Evolutionary conservation across 176 grass and related monocot genomes (phyloP).

Genomic region (Rhipidocladum racemiflorum): DNA sequence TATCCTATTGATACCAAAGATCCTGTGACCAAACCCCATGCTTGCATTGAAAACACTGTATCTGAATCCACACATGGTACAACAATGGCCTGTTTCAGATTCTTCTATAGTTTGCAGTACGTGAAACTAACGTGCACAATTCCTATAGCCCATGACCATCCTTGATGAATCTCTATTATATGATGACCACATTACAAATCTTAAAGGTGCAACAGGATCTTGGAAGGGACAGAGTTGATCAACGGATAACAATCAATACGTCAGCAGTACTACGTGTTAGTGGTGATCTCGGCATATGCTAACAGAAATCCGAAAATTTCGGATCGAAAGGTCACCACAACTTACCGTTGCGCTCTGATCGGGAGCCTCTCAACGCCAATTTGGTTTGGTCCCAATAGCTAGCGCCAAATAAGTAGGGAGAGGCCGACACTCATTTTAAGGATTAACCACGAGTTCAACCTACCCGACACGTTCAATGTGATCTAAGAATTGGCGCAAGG

Average conservation of each 20-base stretch:
- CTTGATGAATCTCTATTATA: conserved; percentile 15
- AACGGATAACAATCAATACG: not conserved
- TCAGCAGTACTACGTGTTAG: not conserved
- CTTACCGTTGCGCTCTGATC: too few species aligned
- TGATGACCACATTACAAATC: conserved; percentile 4
- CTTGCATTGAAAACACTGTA: conserved; percentile 2
- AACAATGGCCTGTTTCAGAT: conserved; percentile 13
- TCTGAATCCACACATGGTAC: not conserved
- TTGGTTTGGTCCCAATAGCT: too few species aligned
- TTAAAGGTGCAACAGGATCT: conserved; percentile 20
- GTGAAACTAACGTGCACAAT: not conserved
- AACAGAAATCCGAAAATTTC: too few species aligned
- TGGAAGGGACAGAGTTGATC: conserved; percentile 1
- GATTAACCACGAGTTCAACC: too few species aligned
- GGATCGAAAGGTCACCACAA: too few species aligned
- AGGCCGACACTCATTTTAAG: too few species aligned
- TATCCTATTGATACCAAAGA: not conserved
- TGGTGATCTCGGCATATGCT: too few species aligned
- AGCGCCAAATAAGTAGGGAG: too few species aligned
- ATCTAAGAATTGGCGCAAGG: too few species aligned
- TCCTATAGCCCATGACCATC: conserved; percentile 17
- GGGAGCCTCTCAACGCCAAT: too few species aligned
- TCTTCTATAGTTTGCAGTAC: conserved; percentile 15
- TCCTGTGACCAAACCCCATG: conserved; percentile 11
- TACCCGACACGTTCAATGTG: too few species aligned